phyloP scores from a whole-genome alignment of 2,329 filamentous ascomycete genomes.

The Nothophaeocryptopus gaeumannii region DNA sequence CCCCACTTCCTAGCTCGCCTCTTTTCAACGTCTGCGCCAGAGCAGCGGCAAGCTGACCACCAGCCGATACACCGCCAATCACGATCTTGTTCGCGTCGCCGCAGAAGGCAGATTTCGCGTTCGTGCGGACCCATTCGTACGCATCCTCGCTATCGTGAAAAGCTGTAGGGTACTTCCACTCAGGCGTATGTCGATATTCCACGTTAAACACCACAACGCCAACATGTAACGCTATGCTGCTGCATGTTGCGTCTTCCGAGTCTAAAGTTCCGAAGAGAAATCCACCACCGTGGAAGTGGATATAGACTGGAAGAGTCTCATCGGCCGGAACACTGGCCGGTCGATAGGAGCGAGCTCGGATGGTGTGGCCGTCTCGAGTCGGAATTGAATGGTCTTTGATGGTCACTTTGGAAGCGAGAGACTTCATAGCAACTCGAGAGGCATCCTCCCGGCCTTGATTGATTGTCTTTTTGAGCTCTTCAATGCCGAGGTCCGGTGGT shows the following conservation, averaged over 20 bases:
- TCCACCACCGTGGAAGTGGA: slow-evolving; percentile 57
- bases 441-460: slow-evolving; percentile 17
- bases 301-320: slow-evolving; percentile 41
- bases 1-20: not conserved
- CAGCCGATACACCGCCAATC: slow-evolving; percentile 52
- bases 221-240: slow-evolving; percentile 45
- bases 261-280: slow-evolving; percentile 55
- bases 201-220: slow-evolving; percentile 52
- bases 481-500: slow-evolving; percentile 7
- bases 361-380: slow-evolving; percentile 45
- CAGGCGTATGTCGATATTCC: slow-evolving; percentile 60
- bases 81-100: slow-evolving; percentile 43
- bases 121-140: slow-evolving; percentile 53
- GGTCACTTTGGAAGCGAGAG: slow-evolving; percentile 4
- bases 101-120: slow-evolving; percentile 38
- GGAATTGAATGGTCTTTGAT: slow-evolving; percentile 33
- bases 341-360: slow-evolving; percentile 51
- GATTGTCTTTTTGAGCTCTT: slow-evolving; percentile 15
- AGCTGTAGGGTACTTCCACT: slow-evolving; percentile 51
- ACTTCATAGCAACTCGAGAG: slow-evolving; percentile 12
- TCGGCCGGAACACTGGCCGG: slow-evolving; percentile 34
- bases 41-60: slow-evolving; percentile 45
- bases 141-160: slow-evolving; percentile 56
- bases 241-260: slow-evolving; percentile 54
- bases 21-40: slow-evolving; percentile 42